Conservation (phyloP, 768 basidiomycete genomes). For the Lactarius deliciosus region DNA sequence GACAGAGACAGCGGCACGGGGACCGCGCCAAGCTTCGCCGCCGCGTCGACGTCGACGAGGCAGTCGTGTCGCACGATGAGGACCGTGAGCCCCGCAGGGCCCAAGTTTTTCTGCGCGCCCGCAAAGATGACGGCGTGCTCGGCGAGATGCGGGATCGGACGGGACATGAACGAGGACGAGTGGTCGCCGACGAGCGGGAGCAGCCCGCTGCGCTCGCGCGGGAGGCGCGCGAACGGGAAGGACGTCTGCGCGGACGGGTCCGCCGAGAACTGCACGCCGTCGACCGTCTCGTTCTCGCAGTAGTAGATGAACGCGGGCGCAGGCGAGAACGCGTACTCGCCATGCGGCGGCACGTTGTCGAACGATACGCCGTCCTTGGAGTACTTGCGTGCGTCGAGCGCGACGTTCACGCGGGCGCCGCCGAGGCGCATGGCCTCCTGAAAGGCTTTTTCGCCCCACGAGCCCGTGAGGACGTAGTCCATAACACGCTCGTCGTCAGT, state of each 20-base stretch:
- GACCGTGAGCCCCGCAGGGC: constrained; percentile 90
- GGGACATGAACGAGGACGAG: constrained; percentile 95
- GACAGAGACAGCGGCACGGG: constrained; percentile 77
- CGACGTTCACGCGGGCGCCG: constrained; percentile 61
- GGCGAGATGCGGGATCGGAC: constrained; percentile 82
- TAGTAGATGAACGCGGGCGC: constrained; percentile 92
- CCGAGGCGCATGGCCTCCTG: constrained; percentile 78
- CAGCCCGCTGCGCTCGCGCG: constrained; percentile 53
- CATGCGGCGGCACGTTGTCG: constrained; percentile 75
- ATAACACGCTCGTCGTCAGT: constrained; percentile 54
- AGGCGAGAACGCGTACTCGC: constrained; percentile 71
- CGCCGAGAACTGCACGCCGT: constrained; percentile 84
- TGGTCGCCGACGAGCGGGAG: constrained; percentile 91
- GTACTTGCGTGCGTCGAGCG: constrained; percentile 62
- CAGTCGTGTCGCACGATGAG: constrained; percentile 95
- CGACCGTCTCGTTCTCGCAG: constrained; percentile 99
- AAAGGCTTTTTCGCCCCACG: constrained; percentile 85
- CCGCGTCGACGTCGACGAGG: constrained; percentile 84
- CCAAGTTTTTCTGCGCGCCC: constrained; percentile 97
- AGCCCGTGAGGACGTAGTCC: constrained; percentile 92
- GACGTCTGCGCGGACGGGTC: constrained; percentile 53
- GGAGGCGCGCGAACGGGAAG: constrained; percentile 72
- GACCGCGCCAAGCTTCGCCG: constrained; percentile 65
- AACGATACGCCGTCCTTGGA: constrained; percentile 69
- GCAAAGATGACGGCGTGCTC: constrained; percentile 95